A percentile compares a stretch with the other conserved stretches of the same genome.
phyloP scores from a whole-genome alignment of 306 rosid species.

The Prunus campanulata region DNA sequence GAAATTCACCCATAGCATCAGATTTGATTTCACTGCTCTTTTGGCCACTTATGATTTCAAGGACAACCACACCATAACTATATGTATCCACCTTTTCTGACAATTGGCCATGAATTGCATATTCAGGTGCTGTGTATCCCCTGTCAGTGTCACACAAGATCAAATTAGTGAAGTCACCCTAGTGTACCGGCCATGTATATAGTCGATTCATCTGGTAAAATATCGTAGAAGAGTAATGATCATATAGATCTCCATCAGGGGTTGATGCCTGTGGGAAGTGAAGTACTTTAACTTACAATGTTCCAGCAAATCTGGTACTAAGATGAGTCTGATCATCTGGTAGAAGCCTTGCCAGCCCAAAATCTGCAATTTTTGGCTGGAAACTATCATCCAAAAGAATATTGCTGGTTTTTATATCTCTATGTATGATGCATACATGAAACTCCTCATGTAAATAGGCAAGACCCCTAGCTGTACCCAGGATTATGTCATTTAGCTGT shows the following conservation, averaged over 20 bases:
- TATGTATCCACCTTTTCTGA: constrained; percentile 71
- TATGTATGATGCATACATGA: constrained; percentile 65
- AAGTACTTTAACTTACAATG: no score
- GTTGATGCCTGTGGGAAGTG: no score
- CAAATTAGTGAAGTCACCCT: background rate
- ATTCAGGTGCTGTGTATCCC: constrained; percentile 78
- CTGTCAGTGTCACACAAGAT: constrained; percentile 17
- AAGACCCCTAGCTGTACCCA: constrained; percentile 66
- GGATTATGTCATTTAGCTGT: constrained; percentile 49
- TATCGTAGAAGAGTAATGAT: no score
- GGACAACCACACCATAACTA: constrained; percentile 66
- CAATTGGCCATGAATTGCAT: constrained; percentile 70
- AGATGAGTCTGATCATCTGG: no score
- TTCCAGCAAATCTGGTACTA: no score
- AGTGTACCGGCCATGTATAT: background rate
- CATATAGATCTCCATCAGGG: no score
- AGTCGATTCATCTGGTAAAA: background rate
- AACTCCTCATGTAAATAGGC: constrained; percentile 73
- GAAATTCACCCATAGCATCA: constrained; percentile 48
- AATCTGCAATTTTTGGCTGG: constrained; percentile 66
- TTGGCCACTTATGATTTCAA: constrained; percentile 64
- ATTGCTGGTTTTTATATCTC: constrained; percentile 67
- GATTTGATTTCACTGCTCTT: constrained; percentile 42
- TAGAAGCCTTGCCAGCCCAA: constrained; percentile 34
- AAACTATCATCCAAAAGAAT: constrained; percentile 65